Evolutionary conservation across 2,329 filamentous ascomycete species (phyloP), one percentile per base, ranked within the genome.

Genomic region (Mariannaea elegans): DNA sequence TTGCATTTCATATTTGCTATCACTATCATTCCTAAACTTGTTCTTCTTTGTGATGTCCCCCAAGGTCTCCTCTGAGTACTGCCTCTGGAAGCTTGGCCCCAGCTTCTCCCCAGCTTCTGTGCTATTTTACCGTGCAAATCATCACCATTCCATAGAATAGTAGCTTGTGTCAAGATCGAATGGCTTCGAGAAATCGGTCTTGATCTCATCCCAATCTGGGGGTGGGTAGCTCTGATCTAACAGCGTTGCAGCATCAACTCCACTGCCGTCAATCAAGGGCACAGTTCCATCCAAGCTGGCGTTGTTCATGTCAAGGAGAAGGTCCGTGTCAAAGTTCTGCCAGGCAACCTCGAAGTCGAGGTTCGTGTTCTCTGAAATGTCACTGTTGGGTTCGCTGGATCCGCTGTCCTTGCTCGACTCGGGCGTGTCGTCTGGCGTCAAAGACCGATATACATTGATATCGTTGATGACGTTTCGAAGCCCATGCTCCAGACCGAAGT

Each of bases 371-470:
- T 89, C 87, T 3, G 84, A 82, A 16, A 88, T 83, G 65, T 89
- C 87, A 68, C 85, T 88, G 61, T 83, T 88, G 9, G 85, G 84
- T 66, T 89, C 86, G 38, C 86, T 87, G 8, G 78, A 73, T 4
- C 83, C 82, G 65, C 82, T 83, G 56, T 89, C 86, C 71, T 88
- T 87, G 72, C 80, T 85, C 2, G 86, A 89, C 65, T 88, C 87
- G 0, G 87, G 87, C 7, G 87, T 89, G 68, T 89, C 85, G 60
- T 87, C 86, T 1, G 86, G 86, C 21, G 86, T 86, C 56, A 84
- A 75, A 1, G 83, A 81, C 18, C 82, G 81, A 66, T 86, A 87
- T 8, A 84, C 75, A 53, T 74, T 79, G 70, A 84, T 80, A 62
- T 88, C 84, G 12, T 79, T 78, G 54, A 86, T 81, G 2, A 83